Evolutionary conservation across 2,329 filamentous ascomycete genomes (phyloP).

Genomic region (Cladophialophora chaetospira): DNA sequence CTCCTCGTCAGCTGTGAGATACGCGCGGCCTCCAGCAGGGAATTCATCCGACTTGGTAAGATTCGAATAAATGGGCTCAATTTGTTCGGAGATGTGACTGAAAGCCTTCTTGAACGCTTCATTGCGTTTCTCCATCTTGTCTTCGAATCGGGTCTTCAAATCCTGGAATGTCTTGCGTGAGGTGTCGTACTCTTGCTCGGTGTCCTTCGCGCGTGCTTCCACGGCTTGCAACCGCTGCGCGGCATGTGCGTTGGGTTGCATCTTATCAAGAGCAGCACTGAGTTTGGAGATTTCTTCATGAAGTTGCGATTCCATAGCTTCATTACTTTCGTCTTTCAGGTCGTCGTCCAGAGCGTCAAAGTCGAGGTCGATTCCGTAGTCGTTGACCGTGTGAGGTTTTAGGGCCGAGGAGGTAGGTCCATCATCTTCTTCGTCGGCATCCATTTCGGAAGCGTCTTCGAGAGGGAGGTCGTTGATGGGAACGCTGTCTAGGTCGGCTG

Average conservation of each 20-base stretch:
- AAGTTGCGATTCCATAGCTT: constrained; percentile 72
- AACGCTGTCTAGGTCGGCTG: constrained; percentile 71
- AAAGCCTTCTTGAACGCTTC: constrained; percentile 96
- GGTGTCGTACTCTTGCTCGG: constrained; percentile 86
- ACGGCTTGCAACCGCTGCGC: constrained; percentile 88
- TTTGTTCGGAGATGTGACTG: constrained; percentile 90
- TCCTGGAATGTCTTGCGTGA: constrained; percentile 72
- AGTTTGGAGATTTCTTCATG: constrained; percentile 76
- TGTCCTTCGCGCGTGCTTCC: constrained; percentile 76
- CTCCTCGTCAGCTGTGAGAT: constrained; percentile 93
- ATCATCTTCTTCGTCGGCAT: constrained; percentile 78
- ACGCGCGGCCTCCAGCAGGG: constrained; percentile 83
- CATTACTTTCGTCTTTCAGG: constrained; percentile 74
- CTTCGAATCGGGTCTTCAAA: constrained; percentile 80
- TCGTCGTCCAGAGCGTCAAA: constrained; percentile 82
- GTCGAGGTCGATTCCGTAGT: constrained; percentile 89
- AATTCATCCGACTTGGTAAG: constrained; percentile 89
- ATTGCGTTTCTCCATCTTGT: constrained; percentile 77
- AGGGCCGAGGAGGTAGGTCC: constrained; percentile 44
- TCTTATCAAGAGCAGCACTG: constrained; percentile 80
- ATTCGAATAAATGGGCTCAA: constrained; percentile 90
- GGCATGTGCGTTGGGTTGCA: constrained; percentile 95
- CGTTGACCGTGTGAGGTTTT: constrained; percentile 64
- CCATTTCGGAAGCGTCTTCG: constrained; percentile 84
- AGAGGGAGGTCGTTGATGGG: constrained; percentile 83